phyloP scores from a whole-genome alignment of 345 rosid species.

The Excoecaria agallocha region DNA sequence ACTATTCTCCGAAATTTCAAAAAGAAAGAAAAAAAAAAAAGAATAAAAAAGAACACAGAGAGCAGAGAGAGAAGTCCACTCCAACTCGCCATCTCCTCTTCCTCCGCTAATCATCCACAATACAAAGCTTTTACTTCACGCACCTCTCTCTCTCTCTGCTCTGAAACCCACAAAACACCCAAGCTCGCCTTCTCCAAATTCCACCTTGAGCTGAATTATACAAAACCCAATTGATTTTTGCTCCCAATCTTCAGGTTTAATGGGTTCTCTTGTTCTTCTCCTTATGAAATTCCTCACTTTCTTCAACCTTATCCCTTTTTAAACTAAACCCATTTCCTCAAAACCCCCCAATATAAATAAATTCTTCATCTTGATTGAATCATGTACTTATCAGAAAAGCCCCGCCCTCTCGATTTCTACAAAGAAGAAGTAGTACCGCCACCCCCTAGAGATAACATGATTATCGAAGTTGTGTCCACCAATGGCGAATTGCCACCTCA shows the following conservation, averaged over 20 bases:
- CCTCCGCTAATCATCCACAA: constrained; percentile 21
- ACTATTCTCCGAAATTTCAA: neutral
- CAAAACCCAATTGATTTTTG: neutral
- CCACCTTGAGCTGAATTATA: neutral
- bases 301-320: neutral
- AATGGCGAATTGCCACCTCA: constrained; percentile 59
- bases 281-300: constrained; percentile 7
- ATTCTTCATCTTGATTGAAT: neutral
- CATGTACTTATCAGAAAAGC: constrained; percentile 88
- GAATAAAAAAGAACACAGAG: neutral
- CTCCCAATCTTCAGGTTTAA: neutral
- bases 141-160: neutral
- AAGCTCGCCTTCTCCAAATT: neutral
- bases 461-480: constrained; percentile 63
- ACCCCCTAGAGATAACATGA: constrained; percentile 60
- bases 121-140: constrained; percentile 32
- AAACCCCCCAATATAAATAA: neutral
- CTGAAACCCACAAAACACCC: neutral
- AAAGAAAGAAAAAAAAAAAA: neutral
- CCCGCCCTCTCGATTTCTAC: constrained; percentile 71
- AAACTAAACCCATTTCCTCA: neutral
- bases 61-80: constrained; percentile 11
- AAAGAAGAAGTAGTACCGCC: constrained; percentile 41
- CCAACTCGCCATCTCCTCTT: constrained; percentile 14
- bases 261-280: constrained; percentile 13